Evolutionary conservation across 1,284 basidiomycete genomes (phyloP), one percentile per base, ranked within the genome.

Genomic region (Apiotrichum mycotoxinovorans): DNA sequence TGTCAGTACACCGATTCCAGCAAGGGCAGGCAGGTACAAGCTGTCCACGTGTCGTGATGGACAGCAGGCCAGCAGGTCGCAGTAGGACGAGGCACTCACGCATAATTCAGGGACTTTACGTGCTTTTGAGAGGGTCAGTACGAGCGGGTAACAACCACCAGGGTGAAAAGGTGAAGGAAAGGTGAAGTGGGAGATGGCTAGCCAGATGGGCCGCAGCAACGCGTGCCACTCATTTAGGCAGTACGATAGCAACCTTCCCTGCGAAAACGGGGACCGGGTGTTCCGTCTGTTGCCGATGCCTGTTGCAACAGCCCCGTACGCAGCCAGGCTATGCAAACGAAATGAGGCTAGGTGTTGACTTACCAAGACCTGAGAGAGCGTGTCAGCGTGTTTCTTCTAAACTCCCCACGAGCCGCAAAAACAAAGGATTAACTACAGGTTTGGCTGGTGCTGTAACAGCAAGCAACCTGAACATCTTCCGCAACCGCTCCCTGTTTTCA

Each of bases 61-160:
- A 14, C 15, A 18, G 37, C n/a, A 30, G 20, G 42, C 22, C 22
- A 41, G 22, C 23, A n/a, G n/a, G n/a, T n/a, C n/a, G 52, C n/a
- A 22, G 22, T 11, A 43, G 2, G n/a, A 10, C 14, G 12, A 2
- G 42, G 55, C 4, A 68, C 73, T 52, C 41, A 77, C 76, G 56
- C 76, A 78, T 56, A 76, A 58, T 45, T 78, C 76, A 51, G 76
- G 76, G 22, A 78, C 75, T 61, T 75, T 76, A 33, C 76, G 69
- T 25, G 73, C 74, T 72, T 51, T 17, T 30, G n/a, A 26, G 37
- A 30, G 51, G 33, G 35, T 52, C 42, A 51, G 44, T 38, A 54
- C 17, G n/a, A 33, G 37, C 35, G 18, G 22, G 43, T 25, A 25
- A 38, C 23, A 46, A 20, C 18, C 17, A 46, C 18, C 17, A 18